Base-by-base conservation (phyloP, 176 grass and related monocot species). In the Musa acuminata region DNA sequence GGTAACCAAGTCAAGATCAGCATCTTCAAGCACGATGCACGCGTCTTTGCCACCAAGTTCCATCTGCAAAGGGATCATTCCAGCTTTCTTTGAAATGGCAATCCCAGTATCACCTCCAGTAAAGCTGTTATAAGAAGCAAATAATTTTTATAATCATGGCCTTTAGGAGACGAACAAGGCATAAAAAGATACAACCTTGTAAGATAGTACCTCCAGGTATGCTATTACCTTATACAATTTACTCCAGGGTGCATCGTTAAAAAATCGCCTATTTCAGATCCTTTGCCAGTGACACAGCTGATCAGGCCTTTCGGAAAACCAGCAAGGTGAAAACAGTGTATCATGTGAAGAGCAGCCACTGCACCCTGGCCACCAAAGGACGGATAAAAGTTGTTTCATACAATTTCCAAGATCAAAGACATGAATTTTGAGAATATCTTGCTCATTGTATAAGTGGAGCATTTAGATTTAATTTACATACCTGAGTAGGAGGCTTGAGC, bases 51-150 rank as follows among this genome's bases (percentile, higher is more conserved):
- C 95, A 67, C 95, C 95, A 9, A 98, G 86, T 57, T 98, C 90
- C 95, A 98, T 98, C 78, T 98, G 94, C 77, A 98, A 84, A 35
- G 94, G 94, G 62, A 93, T 82, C 94, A 98, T 98, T 53, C 94
- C 95, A 22, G 95, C 95, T 78, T 98, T 98, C 78, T 98, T 98
- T 65, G 95, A 98, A 91, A 98, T 98, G 82, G 90, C 84, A 83
- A 98, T 84, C 53, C 95, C 95, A 70, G 95, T 98, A 79, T 98
- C 95, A 11, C 95, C 95, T 72, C 95, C 95, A 48, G 95, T 98
- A 76, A 98, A 98, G 75, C 90, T 74, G 51, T 8, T 19, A 27
- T 2, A 29, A 22, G 13, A 55, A 11, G 24, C 23, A 29, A 22
- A 55, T 10, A 26, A 55, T 16, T 43, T 43, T 55, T 57, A 53